phyloP scores from a whole-genome alignment of 225 moss, liverwort and hornwort genomes.

The Anthoceros angustus region DNA sequence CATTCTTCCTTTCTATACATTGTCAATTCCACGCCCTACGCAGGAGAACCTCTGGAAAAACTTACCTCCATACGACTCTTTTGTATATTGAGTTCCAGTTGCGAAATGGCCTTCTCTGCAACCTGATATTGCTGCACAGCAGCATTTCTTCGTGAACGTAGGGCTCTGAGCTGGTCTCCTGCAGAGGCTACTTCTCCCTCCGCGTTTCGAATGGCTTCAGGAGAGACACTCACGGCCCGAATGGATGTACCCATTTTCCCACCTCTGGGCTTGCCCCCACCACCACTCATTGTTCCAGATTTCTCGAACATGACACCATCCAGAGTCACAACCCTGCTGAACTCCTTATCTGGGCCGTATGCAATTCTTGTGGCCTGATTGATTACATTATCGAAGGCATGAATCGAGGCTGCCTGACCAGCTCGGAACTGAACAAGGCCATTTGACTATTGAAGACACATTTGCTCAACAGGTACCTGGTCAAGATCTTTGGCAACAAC shows the following conservation, averaged over 20 bases:
- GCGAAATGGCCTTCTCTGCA: slow-evolving; percentile 45
- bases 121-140: slow-evolving; percentile 46
- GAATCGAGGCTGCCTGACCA: neutral
- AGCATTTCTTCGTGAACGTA: slow-evolving; percentile 43
- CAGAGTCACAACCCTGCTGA: slow-evolving; percentile 79
- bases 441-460: neutral
- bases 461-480: slow-evolving; percentile 33
- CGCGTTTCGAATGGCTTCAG: slow-evolving; percentile 44
- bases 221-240: slow-evolving; percentile 50
- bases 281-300: slow-evolving; percentile 98
- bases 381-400: no score
- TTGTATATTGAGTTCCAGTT: slow-evolving; percentile 61
- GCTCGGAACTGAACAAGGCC: neutral
- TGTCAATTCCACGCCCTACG: no score
- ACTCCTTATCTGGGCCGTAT: slow-evolving; percentile 69
- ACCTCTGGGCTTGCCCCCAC: slow-evolving; percentile 92
- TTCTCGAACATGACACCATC: slow-evolving; percentile 91
- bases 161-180: slow-evolving; percentile 34
- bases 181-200: slow-evolving; percentile 52
- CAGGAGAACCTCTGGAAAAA: neutral
- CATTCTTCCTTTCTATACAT: no score
- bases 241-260: slow-evolving; percentile 91
- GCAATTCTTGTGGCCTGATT: slow-evolving; percentile 92
- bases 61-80: slow-evolving; percentile 81
- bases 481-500: slow-evolving; percentile 84